A percentile compares a stretch with the other conserved stretches of the same genome.
phyloP scores from a whole-genome alignment of 805 yeast species.

The Scheffersomyces spartinae region DNA sequence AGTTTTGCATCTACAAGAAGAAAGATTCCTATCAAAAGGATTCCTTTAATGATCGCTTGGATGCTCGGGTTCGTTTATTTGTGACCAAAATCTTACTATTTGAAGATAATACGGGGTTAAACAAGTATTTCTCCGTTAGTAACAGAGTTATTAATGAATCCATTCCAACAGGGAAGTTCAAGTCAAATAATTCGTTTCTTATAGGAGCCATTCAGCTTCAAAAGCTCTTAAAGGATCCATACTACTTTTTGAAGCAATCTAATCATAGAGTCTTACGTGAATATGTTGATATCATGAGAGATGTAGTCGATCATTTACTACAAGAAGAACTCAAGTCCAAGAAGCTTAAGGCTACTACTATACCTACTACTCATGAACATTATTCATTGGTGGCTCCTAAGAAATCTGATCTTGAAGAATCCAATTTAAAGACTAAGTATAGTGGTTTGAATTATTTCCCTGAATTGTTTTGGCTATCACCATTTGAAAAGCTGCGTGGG shows the following conservation, averaged over 20 bases:
- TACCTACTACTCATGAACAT: too few species aligned
- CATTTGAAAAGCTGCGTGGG: constrained; percentile 14
- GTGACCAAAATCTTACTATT: constrained; percentile 20
- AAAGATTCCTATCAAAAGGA: constrained; percentile 24
- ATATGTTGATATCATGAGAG: constrained; percentile 12
- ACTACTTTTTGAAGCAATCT: constrained; percentile 12
- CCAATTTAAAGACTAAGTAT: constrained; percentile 10
- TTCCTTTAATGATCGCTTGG: constrained; percentile 25
- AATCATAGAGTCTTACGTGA: constrained; percentile 10
- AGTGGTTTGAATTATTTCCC: constrained; percentile 16
- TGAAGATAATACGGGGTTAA: constrained; percentile 34
- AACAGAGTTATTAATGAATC: constrained; percentile 15
- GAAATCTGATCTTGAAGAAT: constrained; percentile 7
- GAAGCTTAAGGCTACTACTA: too few species aligned
- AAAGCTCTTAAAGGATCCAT: constrained; percentile 25
- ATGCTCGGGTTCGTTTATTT: constrained; percentile 22
- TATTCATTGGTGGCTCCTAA: constrained; percentile 8
- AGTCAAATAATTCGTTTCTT: constrained; percentile 15
- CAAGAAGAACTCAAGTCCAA: too few species aligned
- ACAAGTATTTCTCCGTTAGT: constrained; percentile 24
- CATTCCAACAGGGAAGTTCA: constrained; percentile 8
- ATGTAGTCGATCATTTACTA: constrained; percentile 18
- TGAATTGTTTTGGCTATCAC: constrained; percentile 23
- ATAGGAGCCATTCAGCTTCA: constrained; percentile 20
- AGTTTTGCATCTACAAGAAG: constrained; percentile 10